phyloP scores from a whole-genome alignment of 2,329 filamentous ascomycete species.

The Nannizziopsis barbatae region DNA sequence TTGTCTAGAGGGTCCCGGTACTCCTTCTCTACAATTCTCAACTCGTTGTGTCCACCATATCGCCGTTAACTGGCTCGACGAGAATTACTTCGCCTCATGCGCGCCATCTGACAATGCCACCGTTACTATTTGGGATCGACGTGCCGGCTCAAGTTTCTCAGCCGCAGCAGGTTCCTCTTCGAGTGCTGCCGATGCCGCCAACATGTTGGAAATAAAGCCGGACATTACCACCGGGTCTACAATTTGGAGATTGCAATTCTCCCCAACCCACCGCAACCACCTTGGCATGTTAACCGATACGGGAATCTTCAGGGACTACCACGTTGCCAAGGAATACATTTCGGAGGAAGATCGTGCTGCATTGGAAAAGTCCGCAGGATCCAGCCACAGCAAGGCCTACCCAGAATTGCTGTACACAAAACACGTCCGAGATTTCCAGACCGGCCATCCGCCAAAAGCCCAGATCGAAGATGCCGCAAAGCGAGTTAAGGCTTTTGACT shows the following conservation, averaged over 20 bases:
- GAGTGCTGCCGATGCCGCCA: constrained; percentile 23
- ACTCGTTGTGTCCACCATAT: constrained; percentile 54
- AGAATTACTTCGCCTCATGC: constrained; percentile 55
- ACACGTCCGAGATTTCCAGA: constrained; percentile 34
- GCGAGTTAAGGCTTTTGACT: constrained; percentile 49
- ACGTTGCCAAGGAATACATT: constrained; percentile 43
- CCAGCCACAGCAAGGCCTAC: constrained; percentile 31
- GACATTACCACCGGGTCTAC: constrained; percentile 42
- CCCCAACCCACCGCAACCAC: constrained; percentile 46
- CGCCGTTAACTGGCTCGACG: constrained; percentile 52
- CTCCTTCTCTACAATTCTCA: constrained; percentile 38
- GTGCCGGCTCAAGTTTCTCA: constrained; percentile 34
- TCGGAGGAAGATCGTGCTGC: constrained; percentile 30
- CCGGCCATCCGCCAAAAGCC: constrained; percentile 37
- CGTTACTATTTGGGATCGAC: constrained; percentile 53
- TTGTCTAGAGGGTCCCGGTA: constrained; percentile 27
- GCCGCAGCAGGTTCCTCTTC: constrained; percentile 27
- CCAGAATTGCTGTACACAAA: constrained; percentile 38
- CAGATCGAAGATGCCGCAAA: constrained; percentile 37
- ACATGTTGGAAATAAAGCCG: constrained; percentile 46
- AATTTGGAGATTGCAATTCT: constrained; percentile 54
- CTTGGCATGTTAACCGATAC: constrained; percentile 49
- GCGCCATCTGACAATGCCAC: constrained; percentile 44
- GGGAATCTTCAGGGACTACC: constrained; percentile 48
- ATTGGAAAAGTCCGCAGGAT: constrained; percentile 32